Evolutionary conservation across 176 grass and related monocot genomes (phyloP).

Genomic region (Triticum turgidum): DNA sequence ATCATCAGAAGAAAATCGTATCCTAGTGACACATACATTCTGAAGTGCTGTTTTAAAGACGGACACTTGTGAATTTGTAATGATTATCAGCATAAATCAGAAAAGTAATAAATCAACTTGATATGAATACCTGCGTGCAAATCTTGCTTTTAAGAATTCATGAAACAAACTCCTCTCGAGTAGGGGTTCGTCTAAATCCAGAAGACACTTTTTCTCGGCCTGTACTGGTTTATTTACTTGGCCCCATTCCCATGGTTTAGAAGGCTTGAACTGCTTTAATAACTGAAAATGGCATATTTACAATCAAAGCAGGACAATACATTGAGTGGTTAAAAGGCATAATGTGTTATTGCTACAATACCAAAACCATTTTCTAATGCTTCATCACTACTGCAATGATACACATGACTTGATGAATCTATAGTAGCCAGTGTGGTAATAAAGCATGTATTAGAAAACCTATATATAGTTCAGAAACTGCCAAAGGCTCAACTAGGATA

Average conservation of each 20-base stretch:
- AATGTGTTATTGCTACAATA: background rate
- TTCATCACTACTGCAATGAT: constrained; percentile 2
- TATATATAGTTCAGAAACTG: background rate
- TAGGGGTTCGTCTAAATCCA: background rate
- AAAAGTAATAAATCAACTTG: background rate
- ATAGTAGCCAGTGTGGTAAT: background rate
- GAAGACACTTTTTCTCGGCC: background rate
- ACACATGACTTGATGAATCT: background rate
- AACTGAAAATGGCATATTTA: constrained; percentile 45
- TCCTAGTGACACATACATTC: background rate
- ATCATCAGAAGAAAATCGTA: background rate
- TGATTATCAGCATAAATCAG: background rate
- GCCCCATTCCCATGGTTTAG: constrained; percentile 44
- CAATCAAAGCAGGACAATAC: background rate
- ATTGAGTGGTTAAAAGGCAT: background rate
- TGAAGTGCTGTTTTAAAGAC: background rate
- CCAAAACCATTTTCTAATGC: background rate
- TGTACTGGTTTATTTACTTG: background rate
- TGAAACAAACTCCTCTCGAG: constrained; percentile 39
- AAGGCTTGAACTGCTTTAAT: constrained; percentile 41
- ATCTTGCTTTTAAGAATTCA: constrained; percentile 55
- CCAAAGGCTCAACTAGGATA: background rate
- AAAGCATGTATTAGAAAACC: background rate
- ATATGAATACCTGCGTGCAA: constrained; percentile 54
- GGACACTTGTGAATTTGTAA: background rate